Evolutionary conservation across 1,284 basidiomycete species (phyloP).

Genomic region (Sanghuangporus sanghuang): DNA sequence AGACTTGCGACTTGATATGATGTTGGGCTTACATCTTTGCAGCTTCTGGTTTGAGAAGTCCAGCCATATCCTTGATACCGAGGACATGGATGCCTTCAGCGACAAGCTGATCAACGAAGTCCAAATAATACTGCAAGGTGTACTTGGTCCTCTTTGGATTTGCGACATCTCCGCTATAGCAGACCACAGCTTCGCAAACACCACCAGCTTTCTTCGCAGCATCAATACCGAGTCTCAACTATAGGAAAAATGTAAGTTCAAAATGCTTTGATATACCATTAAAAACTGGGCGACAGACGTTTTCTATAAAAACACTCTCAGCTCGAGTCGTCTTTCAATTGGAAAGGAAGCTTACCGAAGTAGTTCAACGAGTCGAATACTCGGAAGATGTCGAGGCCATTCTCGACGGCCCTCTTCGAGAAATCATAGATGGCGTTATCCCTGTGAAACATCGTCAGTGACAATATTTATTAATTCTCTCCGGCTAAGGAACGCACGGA

Average conservation of each 20-base stretch:
- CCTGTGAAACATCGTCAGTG: constrained; percentile 33
- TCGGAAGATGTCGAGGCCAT: constrained; percentile 99
- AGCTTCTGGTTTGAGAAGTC: constrained; percentile 92
- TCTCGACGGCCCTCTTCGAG: constrained; percentile 97
- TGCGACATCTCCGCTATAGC: constrained; percentile 98
- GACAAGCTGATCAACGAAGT: constrained; percentile 93
- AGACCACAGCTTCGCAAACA: constrained; percentile 96
- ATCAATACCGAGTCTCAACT: constrained; percentile 97
- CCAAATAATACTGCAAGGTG: constrained; percentile 96
- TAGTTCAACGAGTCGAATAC: constrained; percentile 99
- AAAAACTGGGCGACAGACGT: constrained; percentile 36
- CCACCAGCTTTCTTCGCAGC: constrained; percentile 99
- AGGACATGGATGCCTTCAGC: constrained; percentile 96
- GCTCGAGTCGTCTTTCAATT: not conserved
- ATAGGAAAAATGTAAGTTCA: constrained; percentile 4
- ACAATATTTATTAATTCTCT: not conserved
- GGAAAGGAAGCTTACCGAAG: constrained; percentile 61
- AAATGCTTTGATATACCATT: not conserved
- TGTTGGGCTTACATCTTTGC: constrained; percentile 68
- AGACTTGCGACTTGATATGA: constrained; percentile 6
- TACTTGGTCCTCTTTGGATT: constrained; percentile 97
- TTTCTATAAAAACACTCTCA: constrained; percentile 41
- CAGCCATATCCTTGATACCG: constrained; percentile 99
- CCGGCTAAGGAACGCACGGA: constrained; percentile 54
- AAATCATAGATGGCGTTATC: constrained; percentile 99